Evolutionary conservation across 768 basidiomycete species (phyloP), one percentile per base, ranked within the genome.

Genomic region (Trametes sanguinea): DNA sequence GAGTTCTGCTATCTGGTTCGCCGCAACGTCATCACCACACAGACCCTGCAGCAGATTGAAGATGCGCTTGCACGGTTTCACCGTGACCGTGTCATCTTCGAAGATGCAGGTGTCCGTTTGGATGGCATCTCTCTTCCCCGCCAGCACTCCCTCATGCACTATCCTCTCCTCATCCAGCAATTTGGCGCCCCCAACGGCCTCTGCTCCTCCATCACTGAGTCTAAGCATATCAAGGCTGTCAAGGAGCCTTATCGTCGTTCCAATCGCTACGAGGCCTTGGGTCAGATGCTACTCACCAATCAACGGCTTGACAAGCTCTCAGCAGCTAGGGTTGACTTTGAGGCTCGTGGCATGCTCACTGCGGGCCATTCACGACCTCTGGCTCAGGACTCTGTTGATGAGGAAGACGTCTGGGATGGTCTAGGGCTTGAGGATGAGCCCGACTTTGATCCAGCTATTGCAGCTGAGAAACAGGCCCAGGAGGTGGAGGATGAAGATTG

Each of bases 301-400:
- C 66, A 70, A 44, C 65, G 72, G 3, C 66, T 70, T 2, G 69
- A 70, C 55, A 71, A 71, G 54, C 65, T 73, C 8, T 51, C 63
- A 0, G 72, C 72, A 0, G 22, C 55, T 16, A 61, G 62, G n/a
- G 60, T 47, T 1, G 62, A 70, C 46, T 68, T 71, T 43, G 33
- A 29, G 1, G 16, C 33, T 9, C 66, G 64, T 6, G 68, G 69
- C 0, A 62, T 70, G 61, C 57, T 70, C 0, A 17, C n/a, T n/a
- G 53, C 27, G 65, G 54, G 9, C 10, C 56, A 13, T 6, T 39
- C n/a, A n/a, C n/a, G n/a, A n/a, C n/a, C n/a, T n/a, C n/a, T n/a
- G n/a, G n/a, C n/a, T n/a, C n/a, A n/a, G n/a, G n/a, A n/a, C n/a
- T n/a, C n/a, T n/a, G n/a, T n/a, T n/a, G n/a, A n/a, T n/a, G n/a